A percentile compares a stretch with the other conserved stretches of the same genome.
phyloP scores from a whole-genome alignment of 2,329 filamentous ascomycete species.

The Chaetomium olivaceum region DNA sequence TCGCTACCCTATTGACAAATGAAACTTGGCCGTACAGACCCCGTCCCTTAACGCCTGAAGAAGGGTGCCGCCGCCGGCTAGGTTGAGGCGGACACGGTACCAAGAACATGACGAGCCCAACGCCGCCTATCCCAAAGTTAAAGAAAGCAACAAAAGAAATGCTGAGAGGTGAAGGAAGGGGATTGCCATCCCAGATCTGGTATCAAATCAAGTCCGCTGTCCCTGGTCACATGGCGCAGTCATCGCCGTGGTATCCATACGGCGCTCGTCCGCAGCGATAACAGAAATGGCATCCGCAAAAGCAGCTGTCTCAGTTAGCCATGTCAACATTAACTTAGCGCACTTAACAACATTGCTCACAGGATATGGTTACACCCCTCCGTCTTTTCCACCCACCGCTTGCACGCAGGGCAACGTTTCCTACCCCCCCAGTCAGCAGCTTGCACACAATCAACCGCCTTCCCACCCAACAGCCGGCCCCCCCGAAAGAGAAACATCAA shows the following conservation, averaged over 20 bases:
- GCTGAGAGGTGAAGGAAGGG: not conserved
- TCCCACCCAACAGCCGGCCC: not conserved
- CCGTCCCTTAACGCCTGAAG: not conserved
- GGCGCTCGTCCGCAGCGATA: constrained; percentile 28
- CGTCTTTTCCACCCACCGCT: constrained; percentile 26
- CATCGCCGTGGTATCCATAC: constrained; percentile 4
- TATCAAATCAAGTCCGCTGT: not conserved
- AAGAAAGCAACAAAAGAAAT: not conserved
- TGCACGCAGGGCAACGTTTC: constrained; percentile 28
- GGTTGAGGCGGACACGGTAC: not conserved
- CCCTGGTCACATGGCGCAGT: constrained; percentile 15
- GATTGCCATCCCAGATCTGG: not conserved
- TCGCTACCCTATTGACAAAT: not conserved
- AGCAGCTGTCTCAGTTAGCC: constrained; percentile 20
- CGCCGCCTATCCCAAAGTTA: not conserved
- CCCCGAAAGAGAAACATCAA: too few relatives aligned
- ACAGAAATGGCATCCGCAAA: constrained; percentile 28
- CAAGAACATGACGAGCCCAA: not conserved
- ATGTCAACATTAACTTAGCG: not conserved
- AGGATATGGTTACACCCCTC: constrained; percentile 30
- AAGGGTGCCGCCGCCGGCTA: not conserved
- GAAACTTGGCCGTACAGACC: not conserved
- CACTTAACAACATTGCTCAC: constrained; percentile 14
- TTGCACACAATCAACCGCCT: not conserved
- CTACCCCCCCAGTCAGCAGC: not conserved